Conservation (phyloP, 2,329 filamentous ascomycete species). For the Nemania sp. region DNA sequence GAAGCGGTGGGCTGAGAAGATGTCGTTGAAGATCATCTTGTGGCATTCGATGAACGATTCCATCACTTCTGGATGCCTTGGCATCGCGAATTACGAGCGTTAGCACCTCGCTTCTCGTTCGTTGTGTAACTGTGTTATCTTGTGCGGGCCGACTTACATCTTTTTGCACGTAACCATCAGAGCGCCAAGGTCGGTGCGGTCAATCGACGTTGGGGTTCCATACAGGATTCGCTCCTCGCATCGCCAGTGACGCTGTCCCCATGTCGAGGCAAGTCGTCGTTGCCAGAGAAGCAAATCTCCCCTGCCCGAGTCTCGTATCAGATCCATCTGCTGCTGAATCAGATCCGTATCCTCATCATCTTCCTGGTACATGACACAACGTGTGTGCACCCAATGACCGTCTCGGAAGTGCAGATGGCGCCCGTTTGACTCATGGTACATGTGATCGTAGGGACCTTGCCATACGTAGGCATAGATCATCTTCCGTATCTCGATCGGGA, state of each 20-base stretch:
- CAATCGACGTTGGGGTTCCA: slow-evolving; percentile 30
- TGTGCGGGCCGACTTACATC: slow-evolving; percentile 35
- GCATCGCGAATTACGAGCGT: slow-evolving; percentile 2
- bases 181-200: slow-evolving; percentile 35
- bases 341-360: slow-evolving; percentile 35
- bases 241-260: slow-evolving; percentile 42
- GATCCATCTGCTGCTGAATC: slow-evolving; percentile 40
- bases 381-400: slow-evolving; percentile 37
- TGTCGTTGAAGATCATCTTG: slow-evolving; percentile 39
- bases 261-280: slow-evolving; percentile 36
- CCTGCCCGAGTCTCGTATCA: slow-evolving; percentile 23
- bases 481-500: slow-evolving; percentile 43
- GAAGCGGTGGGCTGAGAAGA: slow-evolving; percentile 38
- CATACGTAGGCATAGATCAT: slow-evolving; percentile 40
- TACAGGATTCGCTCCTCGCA: slow-evolving; percentile 38
- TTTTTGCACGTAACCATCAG: slow-evolving; percentile 41
- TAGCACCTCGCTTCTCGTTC: slow-evolving; percentile 7
- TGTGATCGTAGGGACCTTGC: slow-evolving; percentile 33
- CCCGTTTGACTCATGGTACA: slow-evolving; percentile 35
- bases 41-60: slow-evolving; percentile 41
- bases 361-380: slow-evolving; percentile 39
- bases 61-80: slow-evolving; percentile 41
- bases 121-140: background rate
- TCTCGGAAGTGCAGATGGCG: slow-evolving; percentile 38
- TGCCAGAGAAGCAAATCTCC: slow-evolving; percentile 38